Base-by-base conservation (phyloP, 176 grass and related monocot species). In the Aegilops speltoides region DNA sequence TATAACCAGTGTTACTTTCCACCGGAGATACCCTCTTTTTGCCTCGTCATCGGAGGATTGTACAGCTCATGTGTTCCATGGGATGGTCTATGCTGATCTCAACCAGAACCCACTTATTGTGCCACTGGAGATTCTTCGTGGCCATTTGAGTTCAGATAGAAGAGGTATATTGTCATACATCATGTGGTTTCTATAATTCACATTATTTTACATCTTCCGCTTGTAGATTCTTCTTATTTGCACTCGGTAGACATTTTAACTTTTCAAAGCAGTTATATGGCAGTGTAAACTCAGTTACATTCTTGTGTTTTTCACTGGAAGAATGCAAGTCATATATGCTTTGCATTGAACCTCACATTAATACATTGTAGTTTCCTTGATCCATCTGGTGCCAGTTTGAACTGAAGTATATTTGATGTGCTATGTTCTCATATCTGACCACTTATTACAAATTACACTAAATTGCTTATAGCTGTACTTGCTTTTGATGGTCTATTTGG, bases 21-120 rank as follows among this genome's bases (percentile, higher is more conserved):
- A 96, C 80, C 82, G 83, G 31, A 88, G 82, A 69, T 96, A 96
- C 86, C 97, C 94, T 85, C 97, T 94, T 81, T 99, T 99, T 83
- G 94, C 94, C 50, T 99, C 92, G 41, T 81, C 83, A 19, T 99
- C 97, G 0, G 92, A 94, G 65, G 97, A 99, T 83, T 96, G 94
- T 85, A 96, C 92, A 10, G 78, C 94, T 3, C 94, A 99, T 78
- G 90, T 99, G 20, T 99, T 93, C 87, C 97, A 99, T 89, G 92
- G 94, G 72, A 97, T 92, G 86, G 94, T 96, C 28, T 99, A 99
- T 85, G 92, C 97, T 59, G 92, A 96, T 93, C 90, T 99, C 56
- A 96, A 99, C 84, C 92, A 99, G 73, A 93, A 99, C 84, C 94
- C 97, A 79, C 93, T 99, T 83, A 94, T 99, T 61, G 94, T 99